Base-by-base conservation (phyloP, 768 basidiomycete genomes). In the Boletus coccyginus region DNA sequence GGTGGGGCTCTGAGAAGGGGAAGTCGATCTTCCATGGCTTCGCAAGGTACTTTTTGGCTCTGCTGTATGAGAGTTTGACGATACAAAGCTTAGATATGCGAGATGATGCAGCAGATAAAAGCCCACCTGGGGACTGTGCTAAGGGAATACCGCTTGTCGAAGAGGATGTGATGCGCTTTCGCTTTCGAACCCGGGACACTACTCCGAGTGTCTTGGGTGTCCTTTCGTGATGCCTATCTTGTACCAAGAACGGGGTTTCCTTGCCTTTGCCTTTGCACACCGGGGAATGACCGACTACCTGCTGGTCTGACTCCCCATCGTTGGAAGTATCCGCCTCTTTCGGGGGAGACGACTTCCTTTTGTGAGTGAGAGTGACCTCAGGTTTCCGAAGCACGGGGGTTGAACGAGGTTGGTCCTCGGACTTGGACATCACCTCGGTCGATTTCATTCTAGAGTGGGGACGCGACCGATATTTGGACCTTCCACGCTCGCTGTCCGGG, bases 151-250 rank as follows among this genome's bases (percentile, higher is more conserved):
- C 31, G 12, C 11, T 57, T 29, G 52, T 33, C 10, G 67, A 32
- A n/a, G 67, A 62, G 5, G 68, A 65, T 35, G 46, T 16, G 21
- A 60, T 56, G 13, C 67, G 62, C 56, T 67, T 62, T 66, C 71
- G 65, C 55, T 64, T 62, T 44, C 57, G 52, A 53, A 63, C 55
- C 31, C 48, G 54, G n/a, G 62, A 35, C 19, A 17, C 51, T 36
- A 44, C 36, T 51, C 53, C 58, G 5, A 50, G 49, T 31, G 64
- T 39, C 52, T 60, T 61, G 38, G 51, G 60, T 36, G 50, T 61
- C 56, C 49, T 56, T 39, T 54, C 60, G 40, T 31, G 53, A 44
- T 2, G 21, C 17, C 1, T 19, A 13, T 56, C 58, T 29, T 60
- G 58, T 39, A 35, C 32, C 6, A 39, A 27, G 14, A 46, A 7